phyloP scores from a whole-genome alignment of 345 rosid species.

The Gossypium sturtianum region DNA sequence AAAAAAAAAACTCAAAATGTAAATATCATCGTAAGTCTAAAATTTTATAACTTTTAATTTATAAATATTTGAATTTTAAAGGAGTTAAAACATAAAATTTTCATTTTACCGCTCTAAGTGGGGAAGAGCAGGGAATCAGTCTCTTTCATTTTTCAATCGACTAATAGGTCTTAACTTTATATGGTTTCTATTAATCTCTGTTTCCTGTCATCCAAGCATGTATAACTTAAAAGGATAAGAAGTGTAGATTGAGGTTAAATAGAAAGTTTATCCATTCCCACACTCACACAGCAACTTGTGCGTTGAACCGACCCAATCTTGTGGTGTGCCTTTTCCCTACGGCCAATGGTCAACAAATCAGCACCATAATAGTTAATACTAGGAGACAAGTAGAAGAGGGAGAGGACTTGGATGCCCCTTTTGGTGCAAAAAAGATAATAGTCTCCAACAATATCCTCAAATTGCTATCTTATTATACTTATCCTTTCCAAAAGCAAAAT shows the following conservation, averaged over 20 bases:
- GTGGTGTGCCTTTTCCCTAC: background rate
- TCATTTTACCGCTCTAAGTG: too few relatives aligned
- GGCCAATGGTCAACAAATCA: background rate
- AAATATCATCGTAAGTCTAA: too few relatives aligned
- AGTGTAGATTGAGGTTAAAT: background rate
- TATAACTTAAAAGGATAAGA: conserved; percentile 1
- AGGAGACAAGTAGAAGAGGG: background rate
- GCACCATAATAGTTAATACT: background rate
- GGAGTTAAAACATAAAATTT: too few relatives aligned
- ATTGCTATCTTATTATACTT: background rate
- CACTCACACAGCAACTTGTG: background rate
- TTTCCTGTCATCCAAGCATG: background rate
- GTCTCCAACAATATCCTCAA: background rate
- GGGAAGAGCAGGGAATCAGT: background rate
- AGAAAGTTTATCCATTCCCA: background rate
- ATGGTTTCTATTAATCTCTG: background rate
- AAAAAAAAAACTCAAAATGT: too few relatives aligned
- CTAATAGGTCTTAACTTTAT: background rate
- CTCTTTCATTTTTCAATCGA: background rate
- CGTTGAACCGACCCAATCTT: conserved; percentile 4
- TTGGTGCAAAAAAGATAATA: background rate
- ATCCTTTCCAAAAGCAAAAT: background rate
- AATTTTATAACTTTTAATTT: too few relatives aligned
- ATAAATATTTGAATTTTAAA: too few relatives aligned
- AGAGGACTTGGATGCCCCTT: background rate